These are phyloP conservation scores for Phalaenopsis hybrid DNA, from an alignment of 116 monocot genomes.

Conservation along the genomic window DNA sequence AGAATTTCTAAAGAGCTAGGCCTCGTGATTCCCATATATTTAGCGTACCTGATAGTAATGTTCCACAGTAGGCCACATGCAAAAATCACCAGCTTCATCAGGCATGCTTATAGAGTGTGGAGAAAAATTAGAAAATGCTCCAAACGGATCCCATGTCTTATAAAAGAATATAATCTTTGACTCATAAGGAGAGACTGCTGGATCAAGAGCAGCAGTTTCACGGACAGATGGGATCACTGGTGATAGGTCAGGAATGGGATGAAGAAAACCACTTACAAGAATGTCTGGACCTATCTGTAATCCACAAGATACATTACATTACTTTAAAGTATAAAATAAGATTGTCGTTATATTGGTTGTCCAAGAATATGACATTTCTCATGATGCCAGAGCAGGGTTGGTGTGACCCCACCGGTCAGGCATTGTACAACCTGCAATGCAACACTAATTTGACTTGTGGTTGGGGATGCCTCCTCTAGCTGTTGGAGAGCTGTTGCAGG, in stretches of 20 bases:
- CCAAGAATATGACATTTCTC: too few relatives aligned
- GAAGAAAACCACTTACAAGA: conserved; percentile 87
- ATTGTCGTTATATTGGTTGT: too few relatives aligned
- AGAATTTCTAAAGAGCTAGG: background rate
- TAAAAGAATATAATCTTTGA: conserved; percentile 85
- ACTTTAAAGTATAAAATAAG: conserved; percentile 2
- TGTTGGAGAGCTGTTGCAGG: too few relatives aligned
- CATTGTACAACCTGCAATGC: too few relatives aligned
- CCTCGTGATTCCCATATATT: background rate
- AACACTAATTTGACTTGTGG: too few relatives aligned
- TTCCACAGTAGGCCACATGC: conserved; percentile 67
- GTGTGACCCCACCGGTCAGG: too few relatives aligned
- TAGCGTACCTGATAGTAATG: conserved; percentile 85
- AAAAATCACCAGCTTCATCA: conserved; percentile 52
- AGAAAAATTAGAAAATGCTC: conserved; percentile 93
- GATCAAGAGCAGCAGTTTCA: conserved; percentile 64
- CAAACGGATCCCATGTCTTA: conserved; percentile 92
- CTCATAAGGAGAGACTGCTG: conserved; percentile 65
- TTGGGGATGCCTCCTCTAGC: too few relatives aligned
- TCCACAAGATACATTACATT: background rate
- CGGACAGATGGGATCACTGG: conserved; percentile 74
- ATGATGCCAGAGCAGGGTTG: too few relatives aligned
- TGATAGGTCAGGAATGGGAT: conserved; percentile 80
- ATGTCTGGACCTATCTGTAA: conserved; percentile 82
- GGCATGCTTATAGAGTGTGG: conserved; percentile 63